A percentile compares a stretch with the other conserved stretches of the same genome.
These are phyloP conservation scores for Cordyceps javanica DNA, from an alignment of 2,329 filamentous ascomycete species.

Conservation along the genomic window DNA sequence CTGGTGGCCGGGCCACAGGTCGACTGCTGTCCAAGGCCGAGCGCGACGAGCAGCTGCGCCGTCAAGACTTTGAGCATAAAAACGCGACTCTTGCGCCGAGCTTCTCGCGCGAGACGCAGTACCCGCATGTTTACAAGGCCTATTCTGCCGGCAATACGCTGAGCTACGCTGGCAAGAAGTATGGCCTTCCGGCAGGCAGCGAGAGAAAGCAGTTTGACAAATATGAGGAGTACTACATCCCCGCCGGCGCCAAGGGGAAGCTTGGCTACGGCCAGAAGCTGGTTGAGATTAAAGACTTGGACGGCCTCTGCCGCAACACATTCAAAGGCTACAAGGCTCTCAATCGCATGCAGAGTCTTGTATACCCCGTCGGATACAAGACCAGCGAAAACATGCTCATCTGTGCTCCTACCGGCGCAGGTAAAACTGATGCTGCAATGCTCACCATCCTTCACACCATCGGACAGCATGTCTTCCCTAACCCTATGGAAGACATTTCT, in stretches of 20 bases:
- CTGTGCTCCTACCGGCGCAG: slow-evolving; percentile 94
- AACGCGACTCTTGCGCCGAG: slow-evolving; percentile 62
- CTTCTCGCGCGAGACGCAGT: slow-evolving; percentile 67
- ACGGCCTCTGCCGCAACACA: slow-evolving; percentile 82
- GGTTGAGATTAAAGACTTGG: slow-evolving; percentile 73
- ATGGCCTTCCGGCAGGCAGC: slow-evolving; percentile 71
- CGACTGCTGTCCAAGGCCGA: slow-evolving; percentile 69
- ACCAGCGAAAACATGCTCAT: slow-evolving; percentile 99
- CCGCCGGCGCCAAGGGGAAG: slow-evolving; percentile 71
- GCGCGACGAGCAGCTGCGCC: slow-evolving; percentile 69
- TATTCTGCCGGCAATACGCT: slow-evolving; percentile 83
- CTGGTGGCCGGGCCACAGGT: slow-evolving; percentile 29
- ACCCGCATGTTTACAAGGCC: slow-evolving; percentile 87
- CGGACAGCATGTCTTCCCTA: slow-evolving; percentile 76
- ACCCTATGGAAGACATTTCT: slow-evolving; percentile 66
- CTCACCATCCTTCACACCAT: slow-evolving; percentile 88
- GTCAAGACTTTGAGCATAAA: slow-evolving; percentile 79
- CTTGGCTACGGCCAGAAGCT: slow-evolving; percentile 68
- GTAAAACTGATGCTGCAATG: slow-evolving; percentile 99
- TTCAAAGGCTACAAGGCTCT: slow-evolving; percentile 91
- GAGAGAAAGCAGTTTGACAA: slow-evolving; percentile 63
- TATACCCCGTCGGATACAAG: slow-evolving; percentile 91
- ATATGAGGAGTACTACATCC: slow-evolving; percentile 86
- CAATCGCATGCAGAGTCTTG: slow-evolving; percentile 96
- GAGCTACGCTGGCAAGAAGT: slow-evolving; percentile 73